phyloP scores from a whole-genome alignment of 257 asterid species.

The Ajuga chamaepitys region DNA sequence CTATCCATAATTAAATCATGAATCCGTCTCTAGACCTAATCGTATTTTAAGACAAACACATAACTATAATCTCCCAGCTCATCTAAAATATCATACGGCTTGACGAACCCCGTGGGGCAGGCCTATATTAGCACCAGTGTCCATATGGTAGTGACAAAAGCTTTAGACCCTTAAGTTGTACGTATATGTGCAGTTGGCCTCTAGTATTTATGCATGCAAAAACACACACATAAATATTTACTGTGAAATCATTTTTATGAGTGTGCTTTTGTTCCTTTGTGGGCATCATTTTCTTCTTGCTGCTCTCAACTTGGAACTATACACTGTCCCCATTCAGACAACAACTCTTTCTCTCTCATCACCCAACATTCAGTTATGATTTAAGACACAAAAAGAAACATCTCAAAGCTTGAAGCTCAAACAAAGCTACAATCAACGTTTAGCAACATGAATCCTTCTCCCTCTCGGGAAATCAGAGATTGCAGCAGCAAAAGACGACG shows the following conservation, averaged over 20 bases:
- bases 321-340: conserved; percentile 22
- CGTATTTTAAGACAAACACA: no score
- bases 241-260: conserved; percentile 32
- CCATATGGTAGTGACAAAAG: conserved; percentile 32
- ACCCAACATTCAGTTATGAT: no score
- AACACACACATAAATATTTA: conserved; percentile 7
- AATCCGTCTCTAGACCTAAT: no score
- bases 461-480: conserved; percentile 42
- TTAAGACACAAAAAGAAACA: no score
- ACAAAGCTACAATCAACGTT: no score
- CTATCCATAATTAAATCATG: no score
- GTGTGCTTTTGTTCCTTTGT: conserved; percentile 38
- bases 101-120: no score
- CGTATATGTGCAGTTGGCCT: conserved; percentile 22
- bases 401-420: no score
- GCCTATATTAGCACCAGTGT: no score
- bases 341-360: conserved; percentile 3
- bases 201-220: conserved; percentile 41
- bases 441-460: conserved; percentile 23
- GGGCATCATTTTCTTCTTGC: conserved; percentile 23
- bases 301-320: conserved; percentile 21
- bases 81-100: no score
- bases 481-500: conserved; percentile 41
- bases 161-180: conserved; percentile 30
- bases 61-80: no score